Base-by-base conservation (phyloP, 805 yeast species). In the fission yeast (Schizosaccharomyces pombe) region DNA sequence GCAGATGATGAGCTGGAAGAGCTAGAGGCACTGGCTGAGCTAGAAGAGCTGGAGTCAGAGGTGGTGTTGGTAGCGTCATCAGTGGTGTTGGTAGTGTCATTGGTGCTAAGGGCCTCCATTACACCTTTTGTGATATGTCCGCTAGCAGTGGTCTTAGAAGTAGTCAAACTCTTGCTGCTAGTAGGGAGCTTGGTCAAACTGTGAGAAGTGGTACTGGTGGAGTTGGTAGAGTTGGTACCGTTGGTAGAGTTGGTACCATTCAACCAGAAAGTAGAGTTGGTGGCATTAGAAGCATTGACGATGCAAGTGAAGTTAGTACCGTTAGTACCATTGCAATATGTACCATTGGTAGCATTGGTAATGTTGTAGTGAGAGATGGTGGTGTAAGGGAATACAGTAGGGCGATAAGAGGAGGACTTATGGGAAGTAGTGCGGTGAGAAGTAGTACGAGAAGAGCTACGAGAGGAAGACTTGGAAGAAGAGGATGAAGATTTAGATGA, bases 1-100 rank as follows among this genome's bases (percentile, higher is more conserved):
- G 47, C 5, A 67, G 62, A 57, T n/a, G 49, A 16, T 5, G 14
- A 2, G 37, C 37, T 32, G 76, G 74, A 32, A 14, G 12, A 9
- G 37, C 14, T 14, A 14, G 37, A 32, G 9, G 49, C 19, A n/a
- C 29, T 19, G 26, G 30, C 30, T 2, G 49, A 43, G 19, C 26
- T 11, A 43, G 14, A 11, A 16, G 49, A n/a, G 9, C 14, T 22
- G 31, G 11, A n/a, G 12, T 32, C 37, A 32, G 37, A 32, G 37
- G 30, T n/a, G 11, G 49, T n/a, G n/a, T n/a, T n/a, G n/a, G n/a
- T n/a, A n/a, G n/a, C n/a, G n/a, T n/a, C n/a, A n/a, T n/a, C n/a
- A n/a, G n/a, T n/a, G n/a, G n/a, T n/a, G n/a, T n/a, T n/a, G n/a
- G n/a, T n/a, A n/a, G n/a, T n/a, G n/a, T n/a, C n/a, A n/a, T n/a